Evolutionary conservation across 2,329 filamentous ascomycete genomes (phyloP).

Genomic region (Fusarium sp.): DNA sequence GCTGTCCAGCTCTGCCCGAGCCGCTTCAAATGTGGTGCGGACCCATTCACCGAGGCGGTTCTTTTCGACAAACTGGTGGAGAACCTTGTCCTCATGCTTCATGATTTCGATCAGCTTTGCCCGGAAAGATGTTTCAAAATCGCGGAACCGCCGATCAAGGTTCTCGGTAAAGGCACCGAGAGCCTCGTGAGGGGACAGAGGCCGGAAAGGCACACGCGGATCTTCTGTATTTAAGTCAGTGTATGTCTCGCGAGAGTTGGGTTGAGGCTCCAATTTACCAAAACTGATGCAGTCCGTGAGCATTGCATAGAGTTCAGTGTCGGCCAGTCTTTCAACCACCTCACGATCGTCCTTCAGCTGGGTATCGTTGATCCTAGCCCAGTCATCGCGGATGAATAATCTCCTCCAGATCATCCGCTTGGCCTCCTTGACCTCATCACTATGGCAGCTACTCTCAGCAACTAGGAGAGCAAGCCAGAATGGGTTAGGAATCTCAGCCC

Average conservation of each 20-base stretch:
- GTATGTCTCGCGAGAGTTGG: neutral
- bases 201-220: slow-evolving; percentile 59
- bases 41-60: slow-evolving; percentile 79
- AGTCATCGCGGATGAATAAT: slow-evolving; percentile 86
- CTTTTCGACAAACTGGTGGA: slow-evolving; percentile 75
- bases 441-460: slow-evolving; percentile 66
- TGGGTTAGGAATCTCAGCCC: slow-evolving; percentile 71
- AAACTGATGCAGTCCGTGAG: slow-evolving; percentile 73
- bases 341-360: slow-evolving; percentile 78
- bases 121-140: slow-evolving; percentile 73
- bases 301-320: slow-evolving; percentile 78
- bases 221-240: slow-evolving; percentile 57
- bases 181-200: slow-evolving; percentile 65
- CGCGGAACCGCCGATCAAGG: slow-evolving; percentile 71
- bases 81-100: slow-evolving; percentile 75
- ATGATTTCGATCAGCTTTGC: slow-evolving; percentile 79
- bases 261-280: slow-evolving; percentile 63
- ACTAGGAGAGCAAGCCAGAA: slow-evolving; percentile 81
- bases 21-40: slow-evolving; percentile 55
- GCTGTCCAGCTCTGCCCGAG: slow-evolving; percentile 53
- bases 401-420: slow-evolving; percentile 85
- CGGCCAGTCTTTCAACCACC: slow-evolving; percentile 71
- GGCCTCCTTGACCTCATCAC: slow-evolving; percentile 70
- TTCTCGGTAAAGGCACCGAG: slow-evolving; percentile 72
- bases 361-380: slow-evolving; percentile 83